phyloP scores from a whole-genome alignment of 2,329 filamentous ascomycete genomes.

The Xylaria multiplex region DNA sequence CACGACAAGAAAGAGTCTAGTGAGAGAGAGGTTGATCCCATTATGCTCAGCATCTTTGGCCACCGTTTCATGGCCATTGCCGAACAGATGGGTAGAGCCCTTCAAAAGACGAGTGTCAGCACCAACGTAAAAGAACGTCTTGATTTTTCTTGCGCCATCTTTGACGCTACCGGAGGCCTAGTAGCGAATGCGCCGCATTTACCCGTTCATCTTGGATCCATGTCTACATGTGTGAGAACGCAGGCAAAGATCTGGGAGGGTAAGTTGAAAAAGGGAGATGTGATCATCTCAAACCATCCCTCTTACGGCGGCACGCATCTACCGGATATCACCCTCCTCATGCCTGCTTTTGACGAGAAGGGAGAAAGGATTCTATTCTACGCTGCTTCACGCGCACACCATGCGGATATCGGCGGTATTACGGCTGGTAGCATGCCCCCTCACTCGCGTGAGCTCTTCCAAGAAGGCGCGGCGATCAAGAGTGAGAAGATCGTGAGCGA shows the following conservation, averaged over 20 bases:
- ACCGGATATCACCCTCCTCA: conserved; percentile 84
- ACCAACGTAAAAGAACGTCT: conserved; percentile 85
- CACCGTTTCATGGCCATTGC: conserved; percentile 88
- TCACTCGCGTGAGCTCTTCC: conserved; percentile 67
- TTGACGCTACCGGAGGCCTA: conserved; percentile 78
- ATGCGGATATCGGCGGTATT: conserved; percentile 83
- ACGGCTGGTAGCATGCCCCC: conserved; percentile 80
- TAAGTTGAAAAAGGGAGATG: conserved; percentile 80
- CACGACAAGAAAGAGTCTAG: conserved; percentile 42
- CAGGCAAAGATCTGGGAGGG: conserved; percentile 84
- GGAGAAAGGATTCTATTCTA: conserved; percentile 83
- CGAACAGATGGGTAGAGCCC: conserved; percentile 82
- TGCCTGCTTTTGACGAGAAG: conserved; percentile 74
- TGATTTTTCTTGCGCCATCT: conserved; percentile 85
- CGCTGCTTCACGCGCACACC: conserved; percentile 81
- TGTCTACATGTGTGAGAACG: conserved; percentile 84
- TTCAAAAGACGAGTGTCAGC: conserved; percentile 83
- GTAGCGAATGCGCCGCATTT: conserved; percentile 85
- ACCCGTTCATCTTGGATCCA: conserved; percentile 82
- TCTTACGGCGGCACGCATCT: conserved; percentile 86
- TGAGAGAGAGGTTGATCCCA: conserved; percentile 72
- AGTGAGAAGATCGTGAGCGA: conserved; percentile 76
- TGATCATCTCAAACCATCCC: conserved; percentile 85
- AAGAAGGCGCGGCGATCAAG: conserved; percentile 68
- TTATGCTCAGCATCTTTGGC: conserved; percentile 81